Base-by-base conservation (phyloP, 768 basidiomycete species). In the Lactarius pseudohatsudake region DNA sequence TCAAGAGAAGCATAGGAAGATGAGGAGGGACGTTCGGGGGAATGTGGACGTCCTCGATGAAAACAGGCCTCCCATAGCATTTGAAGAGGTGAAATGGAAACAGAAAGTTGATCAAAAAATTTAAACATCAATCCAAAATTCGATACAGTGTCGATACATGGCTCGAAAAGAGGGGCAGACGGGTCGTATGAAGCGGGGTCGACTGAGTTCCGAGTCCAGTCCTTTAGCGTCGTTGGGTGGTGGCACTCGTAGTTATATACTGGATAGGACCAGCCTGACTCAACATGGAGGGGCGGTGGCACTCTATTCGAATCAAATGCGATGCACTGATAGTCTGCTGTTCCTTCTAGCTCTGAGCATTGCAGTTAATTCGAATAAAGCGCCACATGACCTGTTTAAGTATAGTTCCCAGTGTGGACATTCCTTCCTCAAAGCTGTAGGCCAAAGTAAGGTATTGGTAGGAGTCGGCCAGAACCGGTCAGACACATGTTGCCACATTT, bases 201-300 rank as follows among this genome's bases (percentile, higher is more conserved):
- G 54, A 13, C 7, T 43, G 56, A 45, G 8, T 22, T 47, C 28
- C 54, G 30, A 57, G 45, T 40, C 26, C 55, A 57, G 43, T 36
- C 32, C 45, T 50, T 68, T 67, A n/a, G 13, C 13, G 30, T 22
- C 56, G 30, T 20, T 22, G 16, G 26, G 40, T n/a, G 61, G 26
- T 47, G n/a, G 6, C 26, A 9, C 26, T 30, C 18, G 36, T 47
- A 22, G 36, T 30, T 67, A 59, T 47, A 55, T 59, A 28, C 34
- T n/a, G 20, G 57, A 15, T 16, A 5, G 53, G 50, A 47, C 15
- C 40, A 45, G 34, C 2, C 58, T 38, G 50, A 67, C 16, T 34
- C 41, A 11, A 47, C 66, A 40, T 30, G 50, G 63, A 63, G 50
- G 61, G 50, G 62, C 28, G 55, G n/a, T 63, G 53, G 50, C 59